Conservation (phyloP, 352 stramenopile genomes). For the Phytophthora lateralis region DNA sequence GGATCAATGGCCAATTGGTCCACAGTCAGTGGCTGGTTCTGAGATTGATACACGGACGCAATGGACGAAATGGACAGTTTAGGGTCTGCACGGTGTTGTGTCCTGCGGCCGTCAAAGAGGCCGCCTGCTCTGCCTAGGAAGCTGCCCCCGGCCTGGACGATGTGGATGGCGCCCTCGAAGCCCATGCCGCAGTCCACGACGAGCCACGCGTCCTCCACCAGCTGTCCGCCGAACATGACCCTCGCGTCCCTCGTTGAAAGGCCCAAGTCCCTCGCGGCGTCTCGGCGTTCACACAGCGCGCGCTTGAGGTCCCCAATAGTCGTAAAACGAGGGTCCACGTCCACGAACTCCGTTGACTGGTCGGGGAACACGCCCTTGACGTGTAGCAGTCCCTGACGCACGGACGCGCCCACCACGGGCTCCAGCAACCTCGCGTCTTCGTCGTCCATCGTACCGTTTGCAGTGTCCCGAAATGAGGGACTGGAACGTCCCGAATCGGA, state of each 20-base stretch:
- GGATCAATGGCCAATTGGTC: constrained; percentile 34
- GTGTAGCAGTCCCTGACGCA: constrained; percentile 65
- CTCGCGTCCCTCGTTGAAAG: constrained; percentile 52
- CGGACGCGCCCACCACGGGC: constrained; percentile 56
- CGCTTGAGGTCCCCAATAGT: constrained; percentile 76
- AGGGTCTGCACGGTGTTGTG: constrained; percentile 29
- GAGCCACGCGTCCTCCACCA: constrained; percentile 81
- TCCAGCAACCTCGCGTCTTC: constrained; percentile 26
- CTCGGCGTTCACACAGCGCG: constrained; percentile 63
- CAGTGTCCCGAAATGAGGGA: background rate
- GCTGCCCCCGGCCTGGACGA: constrained; percentile 49
- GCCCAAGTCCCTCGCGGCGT: constrained; percentile 46
- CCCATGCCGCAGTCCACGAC: constrained; percentile 81
- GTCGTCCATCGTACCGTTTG: constrained; percentile 1
- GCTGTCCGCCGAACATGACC: constrained; percentile 78
- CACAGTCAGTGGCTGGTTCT: constrained; percentile 15
- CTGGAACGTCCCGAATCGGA: background rate
- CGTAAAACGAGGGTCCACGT: constrained; percentile 73
- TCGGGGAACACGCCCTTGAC: constrained; percentile 86
- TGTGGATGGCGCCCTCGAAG: constrained; percentile 73
- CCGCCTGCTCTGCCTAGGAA: constrained; percentile 12
- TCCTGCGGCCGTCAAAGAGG: constrained; percentile 15
- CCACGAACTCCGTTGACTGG: constrained; percentile 81
- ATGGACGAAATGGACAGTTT: constrained; percentile 80
- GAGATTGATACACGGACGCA: constrained; percentile 58